Evolutionary conservation across 805 yeast genomes (phyloP).

Genomic region (Nakazawaea anatomiae): DNA sequence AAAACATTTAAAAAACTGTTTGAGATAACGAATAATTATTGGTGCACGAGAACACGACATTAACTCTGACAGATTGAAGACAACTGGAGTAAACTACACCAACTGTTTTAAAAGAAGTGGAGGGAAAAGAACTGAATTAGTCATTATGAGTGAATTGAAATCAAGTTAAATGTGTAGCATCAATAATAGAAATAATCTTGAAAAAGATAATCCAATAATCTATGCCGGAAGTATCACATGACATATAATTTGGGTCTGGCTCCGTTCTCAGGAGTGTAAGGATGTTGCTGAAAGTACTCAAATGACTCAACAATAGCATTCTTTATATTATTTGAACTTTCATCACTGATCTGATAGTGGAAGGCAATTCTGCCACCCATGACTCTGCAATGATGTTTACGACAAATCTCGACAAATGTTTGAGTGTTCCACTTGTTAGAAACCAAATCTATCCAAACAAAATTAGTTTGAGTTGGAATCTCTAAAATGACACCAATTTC

Average conservation of each 20-base stretch:
- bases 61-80: no score
- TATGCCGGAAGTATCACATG: not conserved
- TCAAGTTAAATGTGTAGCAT: no score
- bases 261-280: constrained; percentile 29
- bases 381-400: constrained; percentile 53
- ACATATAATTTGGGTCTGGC: constrained; percentile 1
- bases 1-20: no score
- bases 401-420: constrained; percentile 43
- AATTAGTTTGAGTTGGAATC: constrained; percentile 76
- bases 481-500: constrained; percentile 50
- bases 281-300: constrained; percentile 45
- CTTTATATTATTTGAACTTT: constrained; percentile 51
- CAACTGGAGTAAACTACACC: no score
- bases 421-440: constrained; percentile 50
- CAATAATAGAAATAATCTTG: no score
- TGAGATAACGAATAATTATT: no score
- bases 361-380: constrained; percentile 76
- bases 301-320: constrained; percentile 50
- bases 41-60: no score
- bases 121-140: no score
- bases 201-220: no score
- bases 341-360: constrained; percentile 60
- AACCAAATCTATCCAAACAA: constrained; percentile 65
- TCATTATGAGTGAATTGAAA: no score
- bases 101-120: no score